A percentile compares a stretch with the other conserved stretches of the same genome.
Conservation (phyloP, 2,329 filamentous ascomycete genomes). For the Fusarium hostae region DNA sequence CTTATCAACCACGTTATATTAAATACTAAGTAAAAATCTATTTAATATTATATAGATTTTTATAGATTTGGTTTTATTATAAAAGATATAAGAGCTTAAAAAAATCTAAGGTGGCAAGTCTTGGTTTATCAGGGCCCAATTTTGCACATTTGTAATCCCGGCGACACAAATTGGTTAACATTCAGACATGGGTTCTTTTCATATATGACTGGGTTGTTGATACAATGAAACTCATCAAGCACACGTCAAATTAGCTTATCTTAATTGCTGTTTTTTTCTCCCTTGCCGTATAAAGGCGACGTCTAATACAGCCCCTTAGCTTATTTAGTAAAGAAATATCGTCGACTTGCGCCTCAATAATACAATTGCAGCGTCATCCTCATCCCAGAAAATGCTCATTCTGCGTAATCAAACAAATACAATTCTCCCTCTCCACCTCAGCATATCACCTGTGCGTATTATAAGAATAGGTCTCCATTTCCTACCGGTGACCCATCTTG, state of each 20-base stretch:
- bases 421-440: neutral
- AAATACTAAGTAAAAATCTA: too few relatives aligned
- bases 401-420: constrained; percentile 28
- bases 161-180: neutral
- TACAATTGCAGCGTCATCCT: constrained; percentile 29
- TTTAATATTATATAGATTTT: too few relatives aligned
- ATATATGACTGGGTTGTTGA: neutral
- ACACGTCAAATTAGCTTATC: constrained; percentile 33
- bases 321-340: constrained; percentile 23
- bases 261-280: constrained; percentile 12
- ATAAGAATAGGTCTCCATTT: neutral
- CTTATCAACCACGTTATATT: too few relatives aligned
- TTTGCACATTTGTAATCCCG: too few relatives aligned
- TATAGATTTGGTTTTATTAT: too few relatives aligned
- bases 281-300: constrained; percentile 1
- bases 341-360: constrained; percentile 29
- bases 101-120: too few relatives aligned
- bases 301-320: constrained; percentile 15
- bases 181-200: neutral
- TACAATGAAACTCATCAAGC: constrained; percentile 4
- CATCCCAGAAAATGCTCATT: constrained; percentile 12
- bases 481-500: constrained; percentile 62
- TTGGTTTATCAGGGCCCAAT: too few relatives aligned
- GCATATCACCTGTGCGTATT: neutral
- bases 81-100: too few relatives aligned